Base-by-base conservation (phyloP, 129 eudicot species). In the Glebionis coronaria region DNA sequence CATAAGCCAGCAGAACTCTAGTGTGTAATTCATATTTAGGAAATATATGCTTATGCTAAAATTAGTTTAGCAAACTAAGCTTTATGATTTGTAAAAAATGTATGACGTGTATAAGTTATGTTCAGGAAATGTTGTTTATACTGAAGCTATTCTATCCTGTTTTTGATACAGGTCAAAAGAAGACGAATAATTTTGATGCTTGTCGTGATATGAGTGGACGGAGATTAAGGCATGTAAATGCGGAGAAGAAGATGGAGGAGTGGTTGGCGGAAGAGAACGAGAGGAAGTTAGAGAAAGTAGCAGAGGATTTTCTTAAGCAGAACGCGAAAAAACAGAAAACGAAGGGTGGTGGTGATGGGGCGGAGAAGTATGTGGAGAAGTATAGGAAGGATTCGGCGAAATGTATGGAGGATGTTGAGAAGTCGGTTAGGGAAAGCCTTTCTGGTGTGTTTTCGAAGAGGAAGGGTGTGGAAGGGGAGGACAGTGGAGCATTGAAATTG, bases 161-260 rank as follows among this genome's bases (percentile, higher is more conserved):
- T 3, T 29, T 29, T 29, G 8, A 31, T 1, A 31, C 1, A 35
- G 42, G 99, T 20, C 99, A 93, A 72, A 92, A 92, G 81, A 93
- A 88, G 79, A 88, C 97, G 31, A 93, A 84, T 53, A 93, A 93
- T 58, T 93, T 93, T 31, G 99, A 89, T 61, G 99, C 99, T 44
- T 93, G 99, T 68, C 72, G 99, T 46, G 99, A 93, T 75, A 89
- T 93, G 99, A 93, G 92, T 72, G 99, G 99, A n/a, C 78, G 99
- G 77, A 82, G 99, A 80, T 46, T 93, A 76, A 76, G 92, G 81
- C 96, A 89, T n/a, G 96, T 83, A 78, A 86, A 89, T 35, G 93
- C 90, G 55, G 95, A 89, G 85, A 93, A 89, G 95, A 93, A 82
- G 88, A 71, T 93, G 81, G 97, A 93, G 73, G 99, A 93, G 76